phyloP scores from a whole-genome alignment of 2,329 filamentous ascomycete genomes.

The Neurospora crassa region DNA sequence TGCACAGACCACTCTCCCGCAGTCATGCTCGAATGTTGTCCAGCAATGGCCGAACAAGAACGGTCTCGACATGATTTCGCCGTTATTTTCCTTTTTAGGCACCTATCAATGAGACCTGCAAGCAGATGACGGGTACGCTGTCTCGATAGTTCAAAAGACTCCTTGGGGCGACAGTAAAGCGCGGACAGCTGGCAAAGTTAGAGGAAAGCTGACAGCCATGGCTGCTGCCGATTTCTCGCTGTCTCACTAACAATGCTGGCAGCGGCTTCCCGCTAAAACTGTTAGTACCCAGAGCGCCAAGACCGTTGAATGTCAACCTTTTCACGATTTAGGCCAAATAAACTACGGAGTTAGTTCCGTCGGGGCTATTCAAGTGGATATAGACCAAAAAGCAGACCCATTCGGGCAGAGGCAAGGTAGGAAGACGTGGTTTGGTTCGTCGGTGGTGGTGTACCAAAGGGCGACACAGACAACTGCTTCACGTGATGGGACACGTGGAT shows the following conservation, averaged over 20 bases:
- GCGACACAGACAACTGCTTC: neutral
- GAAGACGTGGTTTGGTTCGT: neutral
- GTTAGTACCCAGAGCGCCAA: neutral
- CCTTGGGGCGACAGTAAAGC: neutral
- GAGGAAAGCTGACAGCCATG: neutral
- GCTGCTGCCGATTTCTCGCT: neutral
- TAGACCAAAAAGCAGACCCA: neutral
- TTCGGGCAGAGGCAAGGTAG: neutral
- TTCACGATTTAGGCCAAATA: neutral
- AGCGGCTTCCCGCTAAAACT: neutral
- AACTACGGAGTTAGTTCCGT: neutral
- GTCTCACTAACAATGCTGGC: neutral
- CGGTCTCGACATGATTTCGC: neutral
- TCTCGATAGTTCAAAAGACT: fast-evolving
- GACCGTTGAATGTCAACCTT: neutral
- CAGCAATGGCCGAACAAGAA: neutral
- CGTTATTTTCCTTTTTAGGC: too few relatives aligned
- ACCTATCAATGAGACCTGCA: neutral
- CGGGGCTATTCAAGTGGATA: fast-evolving
- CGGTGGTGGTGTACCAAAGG: neutral
- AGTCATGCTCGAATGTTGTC: too few relatives aligned
- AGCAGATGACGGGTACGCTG: neutral
- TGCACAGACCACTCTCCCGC: too few relatives aligned
- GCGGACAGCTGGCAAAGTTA: neutral
- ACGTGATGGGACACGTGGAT: neutral